Conservation (phyloP, 352 stramenopile species). For the Phytopythium oedochilum region DNA sequence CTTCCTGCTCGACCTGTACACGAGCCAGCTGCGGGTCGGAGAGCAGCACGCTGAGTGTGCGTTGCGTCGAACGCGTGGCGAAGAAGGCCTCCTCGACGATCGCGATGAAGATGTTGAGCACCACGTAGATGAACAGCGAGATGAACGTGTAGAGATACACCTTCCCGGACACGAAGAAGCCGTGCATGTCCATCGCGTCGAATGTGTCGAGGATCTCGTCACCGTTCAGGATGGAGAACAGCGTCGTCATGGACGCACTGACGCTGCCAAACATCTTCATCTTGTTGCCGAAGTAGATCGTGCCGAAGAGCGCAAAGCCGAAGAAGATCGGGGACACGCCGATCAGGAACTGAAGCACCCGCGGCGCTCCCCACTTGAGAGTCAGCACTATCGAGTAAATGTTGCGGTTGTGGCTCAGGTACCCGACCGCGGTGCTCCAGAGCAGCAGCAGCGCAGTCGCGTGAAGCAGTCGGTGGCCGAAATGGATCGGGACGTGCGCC, state of each 20-base stretch:
- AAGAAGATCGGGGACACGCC: conserved; percentile 87
- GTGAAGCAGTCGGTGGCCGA: conserved; percentile 71
- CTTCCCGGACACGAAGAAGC: conserved; percentile 62
- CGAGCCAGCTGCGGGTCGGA: conserved; percentile 35
- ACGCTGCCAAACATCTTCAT: conserved; percentile 73
- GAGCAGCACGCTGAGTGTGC: conserved; percentile 60
- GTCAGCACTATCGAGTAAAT: conserved; percentile 91
- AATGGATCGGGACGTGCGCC: conserved; percentile 68
- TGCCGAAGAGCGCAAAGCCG: conserved; percentile 86
- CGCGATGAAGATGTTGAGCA: conserved; percentile 91
- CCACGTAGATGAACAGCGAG: conserved; percentile 91
- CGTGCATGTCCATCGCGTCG: conserved; percentile 68
- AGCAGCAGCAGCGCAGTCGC: conserved; percentile 67
- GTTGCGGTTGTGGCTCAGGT: conserved; percentile 82
- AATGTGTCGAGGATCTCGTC: conserved; percentile 91
- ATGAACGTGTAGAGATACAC: conserved; percentile 89
- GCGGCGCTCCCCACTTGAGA: conserved; percentile 70
- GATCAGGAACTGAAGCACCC: conserved; percentile 84
- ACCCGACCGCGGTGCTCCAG: conserved; percentile 82
- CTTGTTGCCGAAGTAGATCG: conserved; percentile 84
- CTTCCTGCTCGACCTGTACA: conserved; percentile 29
- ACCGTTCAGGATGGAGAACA: conserved; percentile 90
- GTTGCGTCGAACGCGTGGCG: conserved; percentile 59
- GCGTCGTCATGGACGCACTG: conserved; percentile 62
- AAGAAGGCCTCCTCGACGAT: conserved; percentile 92